Evolutionary conservation across 2,329 filamentous ascomycete species (phyloP).

Genomic region (Xylariales sp.): DNA sequence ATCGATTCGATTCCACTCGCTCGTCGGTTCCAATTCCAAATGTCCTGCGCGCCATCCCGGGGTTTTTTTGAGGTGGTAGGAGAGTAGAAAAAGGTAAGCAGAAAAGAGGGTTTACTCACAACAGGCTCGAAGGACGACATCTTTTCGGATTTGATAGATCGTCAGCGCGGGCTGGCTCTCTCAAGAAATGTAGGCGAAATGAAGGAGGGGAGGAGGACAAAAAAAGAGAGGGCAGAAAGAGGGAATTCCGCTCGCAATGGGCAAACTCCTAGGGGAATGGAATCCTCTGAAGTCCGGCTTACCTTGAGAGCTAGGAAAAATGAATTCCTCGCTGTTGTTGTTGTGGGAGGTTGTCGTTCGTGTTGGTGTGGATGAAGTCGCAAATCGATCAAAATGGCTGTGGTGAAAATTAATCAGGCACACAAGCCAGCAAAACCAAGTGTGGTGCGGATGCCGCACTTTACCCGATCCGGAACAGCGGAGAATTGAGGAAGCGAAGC

Average conservation of each 20-base stretch:
- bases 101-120: constrained; percentile 48
- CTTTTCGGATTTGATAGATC: constrained; percentile 39
- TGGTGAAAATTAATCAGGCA: constrained; percentile 8
- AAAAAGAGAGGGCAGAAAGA: constrained; percentile 14
- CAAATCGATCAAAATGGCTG: constrained; percentile 5
- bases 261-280: constrained; percentile 8
- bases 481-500: constrained; percentile 4
- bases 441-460: constrained; percentile 2
- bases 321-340: constrained; percentile 10
- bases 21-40: constrained; percentile 5
- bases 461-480: constrained; percentile 1
- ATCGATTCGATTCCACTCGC: not conserved
- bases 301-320: constrained; percentile 9
- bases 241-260: constrained; percentile 10
- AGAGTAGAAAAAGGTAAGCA: no score
- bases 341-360: constrained; percentile 4
- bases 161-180: constrained; percentile 22
- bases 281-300: constrained; percentile 9
- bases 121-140: constrained; percentile 69
- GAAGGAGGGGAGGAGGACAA: constrained; percentile 16
- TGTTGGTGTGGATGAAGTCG: constrained; percentile 5
- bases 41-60: not conserved
- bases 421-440: not conserved
- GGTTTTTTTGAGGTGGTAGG: not conserved
- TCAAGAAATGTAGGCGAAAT: constrained; percentile 19